A percentile compares a stretch with the other conserved stretches of the same genome.
Conservation (phyloP, 129 eudicot species). For the Escallonia herrerae region DNA sequence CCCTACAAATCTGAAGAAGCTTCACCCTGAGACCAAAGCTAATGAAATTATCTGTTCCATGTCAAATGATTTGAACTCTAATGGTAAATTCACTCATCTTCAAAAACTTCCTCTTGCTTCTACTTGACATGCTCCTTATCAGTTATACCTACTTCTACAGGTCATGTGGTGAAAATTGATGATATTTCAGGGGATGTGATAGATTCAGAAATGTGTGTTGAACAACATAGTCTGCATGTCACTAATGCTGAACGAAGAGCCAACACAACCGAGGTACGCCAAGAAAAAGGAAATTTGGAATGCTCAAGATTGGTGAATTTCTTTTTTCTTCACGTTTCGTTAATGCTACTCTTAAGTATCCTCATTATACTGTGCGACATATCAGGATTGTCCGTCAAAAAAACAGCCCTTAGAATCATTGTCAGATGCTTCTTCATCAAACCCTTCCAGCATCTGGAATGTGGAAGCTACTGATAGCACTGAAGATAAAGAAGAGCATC, state of each 20-base stretch:
- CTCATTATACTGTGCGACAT: neutral
- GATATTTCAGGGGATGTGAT: too few relatives aligned
- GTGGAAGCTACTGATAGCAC: slow-evolving; percentile 17
- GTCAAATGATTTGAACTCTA: slow-evolving; percentile 4
- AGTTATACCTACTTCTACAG: slow-evolving; percentile 13
- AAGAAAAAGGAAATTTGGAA: too few relatives aligned
- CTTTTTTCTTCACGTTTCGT: neutral
- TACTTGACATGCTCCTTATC: neutral
- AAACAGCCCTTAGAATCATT: neutral
- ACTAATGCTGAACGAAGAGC: too few relatives aligned
- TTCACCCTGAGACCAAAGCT: too few relatives aligned
- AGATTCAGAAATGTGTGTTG: neutral
- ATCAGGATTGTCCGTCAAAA: too few relatives aligned
- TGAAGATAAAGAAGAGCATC: slow-evolving; percentile 42
- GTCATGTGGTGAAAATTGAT: slow-evolving; percentile 4
- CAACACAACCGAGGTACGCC: neutral
- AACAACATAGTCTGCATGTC: neutral
- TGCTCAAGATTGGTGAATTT: neutral
- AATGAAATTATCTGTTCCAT: neutral
- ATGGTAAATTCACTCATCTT: slow-evolving; percentile 8
- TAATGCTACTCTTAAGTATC: neutral
- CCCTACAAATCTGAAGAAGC: too few relatives aligned
- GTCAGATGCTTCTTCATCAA: slow-evolving; percentile 28
- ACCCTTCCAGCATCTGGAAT: slow-evolving; percentile 15
- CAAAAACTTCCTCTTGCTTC: neutral